Evolutionary conservation across 164 flowering plant species (phyloP).

Genomic region (Malania oleifera): DNA sequence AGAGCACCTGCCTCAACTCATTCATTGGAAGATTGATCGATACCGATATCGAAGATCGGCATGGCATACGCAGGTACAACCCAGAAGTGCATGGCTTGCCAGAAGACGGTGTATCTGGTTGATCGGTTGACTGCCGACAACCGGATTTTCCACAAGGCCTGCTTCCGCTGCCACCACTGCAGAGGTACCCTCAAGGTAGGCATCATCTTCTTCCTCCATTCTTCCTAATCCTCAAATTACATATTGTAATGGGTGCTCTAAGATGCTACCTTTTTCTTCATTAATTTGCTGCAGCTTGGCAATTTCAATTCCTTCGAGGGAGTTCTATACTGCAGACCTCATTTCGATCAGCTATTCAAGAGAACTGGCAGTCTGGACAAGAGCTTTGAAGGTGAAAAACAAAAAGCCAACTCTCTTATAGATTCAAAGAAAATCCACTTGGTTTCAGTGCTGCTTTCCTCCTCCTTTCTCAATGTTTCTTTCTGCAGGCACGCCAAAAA

Average conservation of each 20-base stretch:
- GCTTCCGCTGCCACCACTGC: constrained; percentile 93
- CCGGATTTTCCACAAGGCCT: constrained; percentile 75
- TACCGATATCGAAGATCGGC: no score
- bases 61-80: constrained; percentile 94
- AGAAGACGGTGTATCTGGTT: constrained; percentile 81
- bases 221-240: no score
- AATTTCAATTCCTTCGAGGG: constrained; percentile 96
- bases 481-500: constrained; percentile 84
- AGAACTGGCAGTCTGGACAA: constrained; percentile 91
- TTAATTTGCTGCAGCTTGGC: constrained; percentile 71
- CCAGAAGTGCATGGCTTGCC: constrained; percentile 88
- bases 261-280: no score
- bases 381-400: constrained; percentile 77
- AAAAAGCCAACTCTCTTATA: no score
- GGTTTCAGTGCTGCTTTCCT: no score
- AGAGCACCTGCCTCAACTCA: no score
- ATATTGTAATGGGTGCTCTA: no score
- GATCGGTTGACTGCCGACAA: constrained; percentile 85
- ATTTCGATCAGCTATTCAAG: constrained; percentile 88
- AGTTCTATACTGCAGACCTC: constrained; percentile 92
- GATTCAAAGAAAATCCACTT: no score
- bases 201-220: no score
- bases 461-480: background rate
- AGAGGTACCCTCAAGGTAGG: constrained; percentile 91
- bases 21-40: no score